Conservation (phyloP, 1,284 basidiomycete species). For the Ustilago xerochloae region DNA sequence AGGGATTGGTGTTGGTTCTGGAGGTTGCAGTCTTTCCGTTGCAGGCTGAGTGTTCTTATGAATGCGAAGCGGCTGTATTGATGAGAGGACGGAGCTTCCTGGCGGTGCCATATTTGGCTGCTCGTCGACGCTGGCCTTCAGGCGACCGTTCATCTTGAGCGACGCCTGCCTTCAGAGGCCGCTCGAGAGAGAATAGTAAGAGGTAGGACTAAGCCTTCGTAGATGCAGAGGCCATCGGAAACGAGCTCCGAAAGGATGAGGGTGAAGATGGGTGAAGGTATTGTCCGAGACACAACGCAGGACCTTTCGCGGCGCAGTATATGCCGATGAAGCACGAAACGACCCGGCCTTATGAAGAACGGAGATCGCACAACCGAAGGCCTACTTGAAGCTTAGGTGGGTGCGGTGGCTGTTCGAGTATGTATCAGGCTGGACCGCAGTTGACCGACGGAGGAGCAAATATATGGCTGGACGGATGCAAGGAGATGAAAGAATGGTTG, state of each 20-base stretch:
- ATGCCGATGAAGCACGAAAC: background rate
- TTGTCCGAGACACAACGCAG: background rate
- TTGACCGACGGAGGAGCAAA: background rate
- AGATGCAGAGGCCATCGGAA: background rate
- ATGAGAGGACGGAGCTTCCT: background rate
- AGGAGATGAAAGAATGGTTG: constrained; percentile 11
- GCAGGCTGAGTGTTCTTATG: background rate
- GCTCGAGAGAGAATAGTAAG: background rate
- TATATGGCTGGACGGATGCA: background rate
- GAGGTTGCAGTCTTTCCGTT: background rate
- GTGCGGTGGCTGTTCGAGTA: background rate
- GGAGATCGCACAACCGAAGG: background rate
- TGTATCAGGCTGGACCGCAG: background rate
- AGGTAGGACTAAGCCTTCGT: background rate
- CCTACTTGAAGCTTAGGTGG: background rate
- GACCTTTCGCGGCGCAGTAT: too few relatives aligned
- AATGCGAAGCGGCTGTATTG: background rate
- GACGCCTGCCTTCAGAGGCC: background rate
- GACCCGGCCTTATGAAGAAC: background rate
- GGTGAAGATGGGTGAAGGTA: background rate
- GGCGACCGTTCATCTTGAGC: constrained; percentile 18
- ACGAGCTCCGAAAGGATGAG: too few relatives aligned
- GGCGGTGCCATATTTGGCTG: background rate
- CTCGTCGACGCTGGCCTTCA: constrained; percentile 7
- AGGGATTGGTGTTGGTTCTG: background rate